Base-by-base conservation (phyloP, 2,329 filamentous ascomycete genomes). In the Lizonia empirigonia region DNA sequence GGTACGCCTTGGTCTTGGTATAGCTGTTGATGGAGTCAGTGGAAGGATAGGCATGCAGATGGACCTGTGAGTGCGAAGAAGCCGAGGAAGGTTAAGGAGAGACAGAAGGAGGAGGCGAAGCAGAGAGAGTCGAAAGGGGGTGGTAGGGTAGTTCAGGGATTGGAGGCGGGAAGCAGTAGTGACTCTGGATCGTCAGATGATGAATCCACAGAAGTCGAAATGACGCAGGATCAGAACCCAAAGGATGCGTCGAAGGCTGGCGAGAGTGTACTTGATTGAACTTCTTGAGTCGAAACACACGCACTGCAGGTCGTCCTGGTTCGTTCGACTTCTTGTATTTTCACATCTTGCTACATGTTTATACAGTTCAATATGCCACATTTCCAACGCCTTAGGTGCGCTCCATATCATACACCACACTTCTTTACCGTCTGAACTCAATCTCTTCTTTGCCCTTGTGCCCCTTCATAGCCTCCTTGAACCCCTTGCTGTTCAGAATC, bases 41-140 rank as follows among this genome's bases (percentile, higher is more conserved):
- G 76, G 76, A 77, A 77, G 59, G 63, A 67, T 41, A 54, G 65
- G 35, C 75, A 74, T 42, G 74, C 72, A 36, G 71, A 76, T 58
- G 72, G 70, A 6, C 69, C 68, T 7, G 63, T 75, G 1, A 74
- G 68, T 55, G 73, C 74, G 32, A 76, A 75, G 65, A 77, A 76
- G 50, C 72, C 74, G 13, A 71, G 63, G 48, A 69, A 64, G 23
- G 64, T 81, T 7, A 74, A 70, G 56, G 57, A 68, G 48, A 64
- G 65, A 42, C 66, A 71, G 52, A 65, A 48, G 37, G 51, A 40
- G 18, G 61, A 63, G 33, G 39, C 34, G 23, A 45, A 30, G 18
- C 19, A 37, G 15, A 29, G 33, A 18, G 22, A 34, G 32, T 7
- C 5, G 30, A 22, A 37, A 10, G 36, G 23, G 38, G 24, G 39